Evolutionary conservation across 129 eudicot genomes (phyloP), one percentile per base, ranked within the genome.

Genomic region (Silybum marianum): DNA sequence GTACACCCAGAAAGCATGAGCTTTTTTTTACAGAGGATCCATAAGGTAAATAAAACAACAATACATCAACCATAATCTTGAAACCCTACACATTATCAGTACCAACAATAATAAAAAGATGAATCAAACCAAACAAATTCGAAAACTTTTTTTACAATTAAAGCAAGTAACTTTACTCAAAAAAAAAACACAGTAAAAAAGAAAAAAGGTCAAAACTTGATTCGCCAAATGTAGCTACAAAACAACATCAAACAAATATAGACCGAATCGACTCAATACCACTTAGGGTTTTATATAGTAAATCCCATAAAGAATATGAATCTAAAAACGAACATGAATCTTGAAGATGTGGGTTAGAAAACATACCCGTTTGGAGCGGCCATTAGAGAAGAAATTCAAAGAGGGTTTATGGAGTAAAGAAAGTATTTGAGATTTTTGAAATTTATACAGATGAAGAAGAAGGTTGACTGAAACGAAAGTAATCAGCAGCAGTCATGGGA

Each of bases 311-410:
- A 76, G 8, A 76, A 44, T 3, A 80, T 6, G 54, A 54, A 71
- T 80, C 60, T 11, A 30, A 14, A 34, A 32, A 24, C 19, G 22
- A 7, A 46, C 2, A 44, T 12, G 71, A 30, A 71, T 51, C 38
- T 69, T 79, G 16, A 1, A 71, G 44, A 24, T 25, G 4, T 58
- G 78, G 30, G 42, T 26, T 72, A 18, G 79, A 39, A 71, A 38
- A 2, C 78, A 73, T 80, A 80, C 84, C 84, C 84, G 78, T 80
- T 80, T 3, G 84, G 78, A 73, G 84, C 78, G 9, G 84, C 84
- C 84, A 80, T 80, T 63, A 65, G 78, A 39, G 68, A 79, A 8
- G 58, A 51, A 69, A 36, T 13, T 26, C 32, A 13, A 3, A 68
- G 26, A 38, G 40, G 42, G 71, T 58, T 76, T 76, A 38, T 7